These are phyloP conservation scores for Boehmeria nivea DNA, from an alignment of 306 rosid genomes.

Conservation along the genomic window DNA sequence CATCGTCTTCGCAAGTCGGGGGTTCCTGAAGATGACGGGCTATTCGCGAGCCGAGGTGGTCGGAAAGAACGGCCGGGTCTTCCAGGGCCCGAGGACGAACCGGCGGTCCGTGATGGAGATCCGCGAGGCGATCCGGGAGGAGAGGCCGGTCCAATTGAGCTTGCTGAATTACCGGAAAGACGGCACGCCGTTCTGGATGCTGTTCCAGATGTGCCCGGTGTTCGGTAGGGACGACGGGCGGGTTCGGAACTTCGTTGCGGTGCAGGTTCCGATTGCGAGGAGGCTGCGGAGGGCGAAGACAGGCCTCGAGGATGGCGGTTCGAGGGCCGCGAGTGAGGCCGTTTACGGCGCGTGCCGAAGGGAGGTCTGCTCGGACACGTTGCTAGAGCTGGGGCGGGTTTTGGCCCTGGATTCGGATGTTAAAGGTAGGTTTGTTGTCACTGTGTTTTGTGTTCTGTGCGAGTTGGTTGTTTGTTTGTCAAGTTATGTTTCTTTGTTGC, in stretches of 20 bases:
- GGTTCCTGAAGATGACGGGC: slow-evolving; percentile 73
- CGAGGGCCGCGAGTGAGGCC: slow-evolving; percentile 32
- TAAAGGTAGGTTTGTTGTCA: slow-evolving; percentile 70
- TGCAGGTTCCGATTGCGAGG: slow-evolving; percentile 58
- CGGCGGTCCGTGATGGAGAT: slow-evolving; percentile 62
- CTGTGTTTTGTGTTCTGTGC: too few species aligned
- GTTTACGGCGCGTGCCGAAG: slow-evolving; percentile 61
- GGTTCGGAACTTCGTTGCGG: slow-evolving; percentile 69
- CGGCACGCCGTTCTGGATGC: slow-evolving; percentile 81
- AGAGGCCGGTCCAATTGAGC: slow-evolving; percentile 41
- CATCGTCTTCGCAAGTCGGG: slow-evolving; percentile 77
- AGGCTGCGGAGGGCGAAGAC: slow-evolving; percentile 21
- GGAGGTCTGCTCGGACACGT: slow-evolving; percentile 66
- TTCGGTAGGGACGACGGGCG: slow-evolving; percentile 44
- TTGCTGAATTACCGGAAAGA: slow-evolving; percentile 76
- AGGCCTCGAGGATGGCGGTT: slow-evolving; percentile 15
- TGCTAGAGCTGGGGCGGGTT: slow-evolving; percentile 36
- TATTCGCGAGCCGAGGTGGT: slow-evolving; percentile 58
- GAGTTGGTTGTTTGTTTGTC: too few species aligned
- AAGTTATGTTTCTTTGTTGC: too few species aligned
- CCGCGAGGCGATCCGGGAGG: slow-evolving; percentile 80
- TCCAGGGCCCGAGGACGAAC: slow-evolving; percentile 70
- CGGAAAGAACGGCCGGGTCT: slow-evolving; percentile 57
- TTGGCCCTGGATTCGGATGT: slow-evolving; percentile 40
- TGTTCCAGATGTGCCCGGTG: slow-evolving; percentile 66